These are phyloP conservation scores for Scleroderma bovista DNA, from an alignment of 768 basidiomycete genomes.

Conservation along the genomic window DNA sequence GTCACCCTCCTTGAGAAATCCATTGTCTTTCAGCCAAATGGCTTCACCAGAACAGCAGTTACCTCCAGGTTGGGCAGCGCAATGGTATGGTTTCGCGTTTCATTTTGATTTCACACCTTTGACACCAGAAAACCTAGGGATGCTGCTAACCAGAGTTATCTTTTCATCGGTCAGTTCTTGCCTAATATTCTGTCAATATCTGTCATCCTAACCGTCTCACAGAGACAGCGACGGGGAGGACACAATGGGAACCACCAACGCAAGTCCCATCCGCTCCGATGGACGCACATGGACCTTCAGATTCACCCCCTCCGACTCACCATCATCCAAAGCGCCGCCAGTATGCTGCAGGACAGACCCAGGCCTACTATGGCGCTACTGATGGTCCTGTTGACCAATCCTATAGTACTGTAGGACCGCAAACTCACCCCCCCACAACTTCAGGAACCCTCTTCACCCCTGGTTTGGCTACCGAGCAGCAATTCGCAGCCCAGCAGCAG, in stretches of 20 bases:
- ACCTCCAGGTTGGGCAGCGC: constrained; percentile 89
- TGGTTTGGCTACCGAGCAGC: constrained; percentile 66
- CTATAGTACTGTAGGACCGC: constrained; percentile 32
- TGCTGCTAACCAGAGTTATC: constrained; percentile 67
- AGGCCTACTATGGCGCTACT: constrained; percentile 70
- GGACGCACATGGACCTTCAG: constrained; percentile 35
- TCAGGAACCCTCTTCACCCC: constrained; percentile 73
- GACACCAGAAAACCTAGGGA: constrained; percentile 53
- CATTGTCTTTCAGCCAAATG: constrained; percentile 34
- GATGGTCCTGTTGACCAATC: constrained; percentile 40
- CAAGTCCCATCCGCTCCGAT: constrained; percentile 33
- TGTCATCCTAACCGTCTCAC: constrained; percentile 14
- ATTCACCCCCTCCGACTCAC: constrained; percentile 40
- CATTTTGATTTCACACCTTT: neutral
- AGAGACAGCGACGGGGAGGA: constrained; percentile 81
- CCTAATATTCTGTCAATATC: constrained; percentile 4
- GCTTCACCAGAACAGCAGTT: constrained; percentile 57
- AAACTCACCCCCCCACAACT: constrained; percentile 33
- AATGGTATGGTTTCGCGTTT: constrained; percentile 59
- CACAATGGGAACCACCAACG: constrained; percentile 85
- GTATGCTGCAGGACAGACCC: constrained; percentile 92
- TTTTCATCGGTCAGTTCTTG: constrained; percentile 75
- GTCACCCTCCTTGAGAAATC: neutral
- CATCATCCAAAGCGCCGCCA: constrained; percentile 71
- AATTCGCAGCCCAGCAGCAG: constrained; percentile 59